Percentiles rank a stretch among this genome's conserved stretches.
These are phyloP conservation scores for Tirmania nivea DNA, from an alignment of 495 filamentous ascomycete species.

Conservation along the genomic window DNA sequence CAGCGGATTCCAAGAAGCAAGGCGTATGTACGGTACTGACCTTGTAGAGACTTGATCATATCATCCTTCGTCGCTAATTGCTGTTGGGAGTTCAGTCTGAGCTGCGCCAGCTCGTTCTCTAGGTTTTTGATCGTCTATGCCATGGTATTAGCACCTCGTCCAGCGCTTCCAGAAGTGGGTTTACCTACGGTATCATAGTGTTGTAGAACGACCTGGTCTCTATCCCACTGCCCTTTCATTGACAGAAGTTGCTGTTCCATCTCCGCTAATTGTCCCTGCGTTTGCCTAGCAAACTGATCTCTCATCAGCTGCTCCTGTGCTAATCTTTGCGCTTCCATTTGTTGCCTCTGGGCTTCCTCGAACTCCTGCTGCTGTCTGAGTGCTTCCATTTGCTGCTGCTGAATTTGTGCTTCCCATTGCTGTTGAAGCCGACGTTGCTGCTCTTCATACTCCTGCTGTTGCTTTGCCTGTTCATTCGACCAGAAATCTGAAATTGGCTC, in stretches of 20 bases:
- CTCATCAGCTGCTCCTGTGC: slow-evolving; percentile 75
- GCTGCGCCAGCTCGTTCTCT: slow-evolving; percentile 63
- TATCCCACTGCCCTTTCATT: slow-evolving; percentile 82
- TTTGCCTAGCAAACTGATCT: slow-evolving; percentile 77
- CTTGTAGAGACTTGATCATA: slow-evolving; percentile 68
- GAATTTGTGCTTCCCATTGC: slow-evolving; percentile 45
- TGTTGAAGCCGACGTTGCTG: slow-evolving; percentile 74
- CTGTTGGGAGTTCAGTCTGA: slow-evolving; percentile 63
- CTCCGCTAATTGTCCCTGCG: slow-evolving; percentile 80
- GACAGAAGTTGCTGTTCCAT: slow-evolving; percentile 87
- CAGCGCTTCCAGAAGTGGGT: not conserved
- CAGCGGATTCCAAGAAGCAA: too few relatives aligned
- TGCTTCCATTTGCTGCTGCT: slow-evolving; percentile 36
- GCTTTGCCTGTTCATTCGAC: slow-evolving; percentile 72
- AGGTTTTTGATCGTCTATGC: slow-evolving; percentile 64
- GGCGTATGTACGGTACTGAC: slow-evolving; percentile 6
- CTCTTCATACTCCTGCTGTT: slow-evolving; percentile 84
- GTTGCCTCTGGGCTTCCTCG: slow-evolving; percentile 74
- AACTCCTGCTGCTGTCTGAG: slow-evolving; percentile 82
- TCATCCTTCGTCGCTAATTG: slow-evolving; percentile 81
- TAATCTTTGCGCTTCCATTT: slow-evolving; percentile 70
- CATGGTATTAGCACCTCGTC: too few relatives aligned
- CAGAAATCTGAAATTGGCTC: slow-evolving; percentile 96
- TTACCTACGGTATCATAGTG: slow-evolving; percentile 48
- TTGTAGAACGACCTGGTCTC: slow-evolving; percentile 88